Evolutionary conservation across 2,329 filamentous ascomycete species (phyloP).

Genomic region (Xylariomycetidae sp.): DNA sequence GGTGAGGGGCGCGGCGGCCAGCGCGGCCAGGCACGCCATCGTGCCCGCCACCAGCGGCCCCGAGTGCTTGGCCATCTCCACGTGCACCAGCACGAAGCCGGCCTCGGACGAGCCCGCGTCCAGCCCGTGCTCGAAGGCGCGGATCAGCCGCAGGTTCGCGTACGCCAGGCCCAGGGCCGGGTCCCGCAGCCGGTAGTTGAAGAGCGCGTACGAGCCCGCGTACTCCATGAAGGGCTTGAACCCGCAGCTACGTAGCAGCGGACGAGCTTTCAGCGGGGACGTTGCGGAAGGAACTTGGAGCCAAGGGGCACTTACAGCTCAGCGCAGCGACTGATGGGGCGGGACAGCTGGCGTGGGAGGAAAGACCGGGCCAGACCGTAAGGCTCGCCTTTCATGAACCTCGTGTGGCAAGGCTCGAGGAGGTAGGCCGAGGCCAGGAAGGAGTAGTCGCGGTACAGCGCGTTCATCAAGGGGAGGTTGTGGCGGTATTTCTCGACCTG

Average conservation of each 20-base stretch:
- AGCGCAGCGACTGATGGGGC: constrained; percentile 77
- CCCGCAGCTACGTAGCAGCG: constrained; percentile 45
- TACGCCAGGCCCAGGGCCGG: constrained; percentile 52
- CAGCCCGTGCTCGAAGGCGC: constrained; percentile 85
- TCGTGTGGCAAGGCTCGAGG: constrained; percentile 83
- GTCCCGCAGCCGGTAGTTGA: constrained; percentile 58
- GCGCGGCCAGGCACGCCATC: constrained; percentile 52
- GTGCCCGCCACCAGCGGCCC: constrained; percentile 69
- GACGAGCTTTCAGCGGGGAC: no score
- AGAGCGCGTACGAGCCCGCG: constrained; percentile 62
- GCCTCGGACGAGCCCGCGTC: constrained; percentile 85
- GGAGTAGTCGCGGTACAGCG: constrained; percentile 84
- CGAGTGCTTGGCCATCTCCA: constrained; percentile 91
- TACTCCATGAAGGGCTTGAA: constrained; percentile 94
- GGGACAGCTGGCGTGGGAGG: constrained; percentile 68
- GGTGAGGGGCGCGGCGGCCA: constrained; percentile 26
- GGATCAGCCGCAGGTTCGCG: constrained; percentile 72
- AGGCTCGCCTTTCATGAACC: constrained; percentile 60
- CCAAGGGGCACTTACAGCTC: constrained; percentile 61
- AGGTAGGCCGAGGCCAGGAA: constrained; percentile 87
- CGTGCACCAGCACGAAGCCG: constrained; percentile 91
- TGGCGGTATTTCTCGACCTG: constrained; percentile 66
- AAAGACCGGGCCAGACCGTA: constrained; percentile 74
- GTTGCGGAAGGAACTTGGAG: constrained; percentile 3
- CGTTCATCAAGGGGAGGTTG: constrained; percentile 75